A percentile compares a stretch with the other conserved stretches of the same genome.
These are phyloP conservation scores for Apiotrichum veenhuisii DNA, from an alignment of 1,284 basidiomycete genomes.

Conservation along the genomic window DNA sequence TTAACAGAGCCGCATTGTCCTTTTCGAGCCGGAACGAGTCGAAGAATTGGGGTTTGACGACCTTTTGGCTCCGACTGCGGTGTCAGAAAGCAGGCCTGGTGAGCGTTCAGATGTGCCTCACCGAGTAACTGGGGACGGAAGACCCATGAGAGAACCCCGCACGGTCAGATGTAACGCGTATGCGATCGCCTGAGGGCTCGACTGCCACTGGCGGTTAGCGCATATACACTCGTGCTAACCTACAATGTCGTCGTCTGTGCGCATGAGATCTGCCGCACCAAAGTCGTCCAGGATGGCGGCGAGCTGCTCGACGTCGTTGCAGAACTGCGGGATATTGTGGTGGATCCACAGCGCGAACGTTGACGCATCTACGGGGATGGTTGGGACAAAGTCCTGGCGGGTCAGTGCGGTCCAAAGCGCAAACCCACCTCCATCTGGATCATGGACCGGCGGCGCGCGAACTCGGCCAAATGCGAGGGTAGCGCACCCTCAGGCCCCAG, in stretches of 20 bases:
- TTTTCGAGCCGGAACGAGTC: conserved; percentile 43
- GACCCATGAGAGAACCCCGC: conserved; percentile 70
- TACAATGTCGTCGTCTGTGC: conserved; percentile 64
- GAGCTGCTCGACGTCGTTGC: conserved; percentile 70
- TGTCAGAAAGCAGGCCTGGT: background rate
- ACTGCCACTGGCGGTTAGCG: conserved; percentile 58
- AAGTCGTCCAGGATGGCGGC: conserved; percentile 69
- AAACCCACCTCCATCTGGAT: conserved; percentile 69
- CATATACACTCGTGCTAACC: conserved; percentile 28
- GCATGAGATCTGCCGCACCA: conserved; percentile 73
- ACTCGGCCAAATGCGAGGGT: conserved; percentile 55
- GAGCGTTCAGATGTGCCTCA: conserved; percentile 32
- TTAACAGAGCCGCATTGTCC: conserved; percentile 39
- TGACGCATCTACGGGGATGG: conserved; percentile 85
- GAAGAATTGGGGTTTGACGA: conserved; percentile 56
- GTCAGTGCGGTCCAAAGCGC: background rate
- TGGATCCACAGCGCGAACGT: conserved; percentile 86
- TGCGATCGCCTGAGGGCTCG: conserved; percentile 61
- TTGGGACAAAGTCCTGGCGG: conserved; percentile 55
- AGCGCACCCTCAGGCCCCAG: conserved; percentile 57
- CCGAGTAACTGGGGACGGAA: conserved; percentile 79
- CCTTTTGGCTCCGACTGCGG: conserved; percentile 60
- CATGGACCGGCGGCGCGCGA: conserved; percentile 66
- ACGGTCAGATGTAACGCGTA: conserved; percentile 79
- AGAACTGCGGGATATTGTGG: conserved; percentile 86